These are phyloP conservation scores for Deinandra increscens DNA, from an alignment of 129 eudicot genomes.

Conservation along the genomic window DNA sequence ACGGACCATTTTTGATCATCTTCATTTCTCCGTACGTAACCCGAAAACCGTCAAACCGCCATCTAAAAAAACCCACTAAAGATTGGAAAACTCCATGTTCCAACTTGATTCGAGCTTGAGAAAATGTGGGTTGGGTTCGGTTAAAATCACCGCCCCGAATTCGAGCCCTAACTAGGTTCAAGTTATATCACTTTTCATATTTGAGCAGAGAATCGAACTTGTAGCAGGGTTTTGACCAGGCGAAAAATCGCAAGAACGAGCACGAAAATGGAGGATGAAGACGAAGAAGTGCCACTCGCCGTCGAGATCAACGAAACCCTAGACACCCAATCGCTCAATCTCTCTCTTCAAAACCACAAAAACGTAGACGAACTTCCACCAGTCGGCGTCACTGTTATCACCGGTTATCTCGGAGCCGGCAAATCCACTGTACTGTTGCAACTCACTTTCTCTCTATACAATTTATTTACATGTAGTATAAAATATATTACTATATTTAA, in stretches of 20 bases:
- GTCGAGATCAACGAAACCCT: conserved; percentile 50
- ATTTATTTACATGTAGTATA: not conserved
- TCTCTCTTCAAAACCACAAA: conserved; percentile 19
- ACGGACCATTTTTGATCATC: too few relatives aligned
- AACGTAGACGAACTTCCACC: conserved; percentile 36
- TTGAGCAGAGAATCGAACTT: too few relatives aligned
- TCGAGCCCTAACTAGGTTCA: too few relatives aligned
- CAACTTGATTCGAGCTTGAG: too few relatives aligned
- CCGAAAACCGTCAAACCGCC: too few relatives aligned
- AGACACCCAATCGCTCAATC: conserved; percentile 29
- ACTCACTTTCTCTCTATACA: not conserved
- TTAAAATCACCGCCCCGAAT: too few relatives aligned
- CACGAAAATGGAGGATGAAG: conserved; percentile 69
- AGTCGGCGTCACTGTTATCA: conserved; percentile 97
- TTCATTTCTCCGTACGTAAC: too few relatives aligned
- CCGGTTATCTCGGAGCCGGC: conserved; percentile 97
- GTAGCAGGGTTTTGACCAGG: not conserved
- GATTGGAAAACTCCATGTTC: too few relatives aligned
- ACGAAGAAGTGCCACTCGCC: conserved; percentile 78
- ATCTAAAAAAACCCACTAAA: too few relatives aligned
- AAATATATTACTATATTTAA: not conserved
- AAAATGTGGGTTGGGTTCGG: too few relatives aligned
- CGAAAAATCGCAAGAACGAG: not conserved
- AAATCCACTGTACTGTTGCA: conserved; percentile 68
- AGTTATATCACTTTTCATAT: too few relatives aligned